Base-by-base conservation (phyloP, 495 filamentous ascomycete species). In the Xylaria acuta region DNA sequence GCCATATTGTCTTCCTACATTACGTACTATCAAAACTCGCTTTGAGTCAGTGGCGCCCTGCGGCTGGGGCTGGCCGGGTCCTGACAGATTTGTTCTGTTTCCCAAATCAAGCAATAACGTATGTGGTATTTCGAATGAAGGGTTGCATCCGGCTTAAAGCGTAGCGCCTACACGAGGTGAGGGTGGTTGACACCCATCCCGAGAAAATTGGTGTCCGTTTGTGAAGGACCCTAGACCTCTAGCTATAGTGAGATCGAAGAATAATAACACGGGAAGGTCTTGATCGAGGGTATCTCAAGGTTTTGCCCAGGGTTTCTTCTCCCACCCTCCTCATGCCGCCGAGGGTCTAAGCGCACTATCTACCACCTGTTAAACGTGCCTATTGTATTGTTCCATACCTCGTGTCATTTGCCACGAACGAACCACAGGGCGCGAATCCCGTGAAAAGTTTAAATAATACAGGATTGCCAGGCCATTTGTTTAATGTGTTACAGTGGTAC, bases 291-390 rank as follows among this genome's bases (percentile, higher is more conserved):
- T 30, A 7, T 56, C 53, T 56, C 14, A 27, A 18, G 47, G 27
- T 20, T 49, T 32, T 1, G 4, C 49, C 27, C 11, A 32, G 32
- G 49, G 45, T 36, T 66, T 66, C 63, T 36, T 38, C 22, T 60
- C 30, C 56, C 32, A 22, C 45, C 64, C 67, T 67, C 22, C 67
- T 62, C 20, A 70, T 70, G 45, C 68, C 9, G 58, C 58, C 68
- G 64, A 70, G 68, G 12, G 41, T 22, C 32, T 22, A 38, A 22
- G 18, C 34, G 58, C 58, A 38, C 34, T 56, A 40, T 41, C 34
- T 40, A 3, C 11, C 5, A 27, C 45, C 64, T 30, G 20, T 53
- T 45, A 53, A 27, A 40, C 60, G 12, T 45, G 40, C 36, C 22
- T 32, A 8, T 64, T 62, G 22, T 62, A 12, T 7, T 62, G 11